Percentiles rank a stretch among this genome's conserved stretches.
These are phyloP conservation scores for Colletotrichum sidae DNA, from an alignment of 2,329 filamentous ascomycete species.

Conservation along the genomic window DNA sequence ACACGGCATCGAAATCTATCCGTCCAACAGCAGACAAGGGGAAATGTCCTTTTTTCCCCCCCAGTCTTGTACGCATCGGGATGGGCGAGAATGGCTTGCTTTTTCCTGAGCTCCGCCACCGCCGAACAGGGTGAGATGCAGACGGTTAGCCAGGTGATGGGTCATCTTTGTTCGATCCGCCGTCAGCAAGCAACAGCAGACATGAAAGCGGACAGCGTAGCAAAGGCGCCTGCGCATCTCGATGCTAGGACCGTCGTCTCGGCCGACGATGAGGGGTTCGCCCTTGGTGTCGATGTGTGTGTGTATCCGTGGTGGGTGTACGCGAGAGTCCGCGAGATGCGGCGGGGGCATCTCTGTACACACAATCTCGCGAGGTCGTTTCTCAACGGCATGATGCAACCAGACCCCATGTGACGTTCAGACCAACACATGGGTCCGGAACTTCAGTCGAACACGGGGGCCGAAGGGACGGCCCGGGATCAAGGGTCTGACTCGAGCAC, in stretches of 20 bases:
- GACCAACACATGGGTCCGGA: no score
- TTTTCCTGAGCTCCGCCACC: slow-evolving; percentile 11
- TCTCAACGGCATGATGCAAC: no score
- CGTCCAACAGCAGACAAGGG: not conserved
- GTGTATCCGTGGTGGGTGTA: no score
- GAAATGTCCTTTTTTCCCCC: no score
- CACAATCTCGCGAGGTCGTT: no score
- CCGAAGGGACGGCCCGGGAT: slow-evolving; percentile 5
- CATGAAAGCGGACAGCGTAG: not conserved
- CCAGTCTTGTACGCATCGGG: not conserved
- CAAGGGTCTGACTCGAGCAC: not conserved
- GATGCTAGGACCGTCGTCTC: no score
- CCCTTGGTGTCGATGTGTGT: no score
- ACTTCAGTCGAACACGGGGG: not conserved
- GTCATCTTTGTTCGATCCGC: not conserved
- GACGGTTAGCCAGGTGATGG: not conserved
- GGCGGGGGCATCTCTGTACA: no score
- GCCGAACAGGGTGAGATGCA: slow-evolving; percentile 9
- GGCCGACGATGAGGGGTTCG: no score
- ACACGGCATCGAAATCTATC: not conserved
- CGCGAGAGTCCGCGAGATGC: no score
- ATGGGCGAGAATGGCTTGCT: slow-evolving; percentile 1
- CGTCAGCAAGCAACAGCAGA: not conserved
- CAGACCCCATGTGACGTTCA: no score
- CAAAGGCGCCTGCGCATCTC: no score